phyloP scores from a whole-genome alignment of 805 yeast genomes.

The Priceomyces melissophilus region DNA sequence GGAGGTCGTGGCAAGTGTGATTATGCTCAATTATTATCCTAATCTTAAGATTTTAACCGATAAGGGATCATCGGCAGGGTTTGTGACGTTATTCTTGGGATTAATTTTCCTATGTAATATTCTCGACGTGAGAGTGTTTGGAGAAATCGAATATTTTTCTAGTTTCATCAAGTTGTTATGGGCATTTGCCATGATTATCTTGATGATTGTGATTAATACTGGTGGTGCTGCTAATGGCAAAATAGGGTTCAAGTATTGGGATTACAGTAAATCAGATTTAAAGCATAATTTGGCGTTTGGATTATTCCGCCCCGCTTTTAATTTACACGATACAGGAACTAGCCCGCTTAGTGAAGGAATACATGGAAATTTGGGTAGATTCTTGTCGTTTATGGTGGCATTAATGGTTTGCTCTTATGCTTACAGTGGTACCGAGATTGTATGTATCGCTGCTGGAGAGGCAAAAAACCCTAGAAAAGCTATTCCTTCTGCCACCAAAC shows the following conservation, averaged over 20 bases:
- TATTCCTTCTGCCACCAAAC: slow-evolving; percentile 70
- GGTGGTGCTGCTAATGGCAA: slow-evolving; percentile 47
- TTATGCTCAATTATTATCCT: slow-evolving; percentile 68
- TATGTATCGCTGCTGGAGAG: slow-evolving; percentile 81
- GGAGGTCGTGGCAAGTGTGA: slow-evolving; percentile 76
- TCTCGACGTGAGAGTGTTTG: slow-evolving; percentile 67
- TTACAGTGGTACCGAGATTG: slow-evolving; percentile 79
- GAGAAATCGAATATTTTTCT: slow-evolving; percentile 67
- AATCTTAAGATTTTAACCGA: slow-evolving; percentile 47
- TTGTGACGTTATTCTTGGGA: slow-evolving; percentile 55
- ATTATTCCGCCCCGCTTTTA: slow-evolving; percentile 69
- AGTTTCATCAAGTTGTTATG: slow-evolving; percentile 56
- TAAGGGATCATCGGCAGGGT: slow-evolving; percentile 49
- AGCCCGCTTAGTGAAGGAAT: slow-evolving; percentile 53
- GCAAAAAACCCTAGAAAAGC: slow-evolving; percentile 78
- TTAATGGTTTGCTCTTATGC: slow-evolving; percentile 67
- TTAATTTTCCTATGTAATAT: slow-evolving; percentile 54
- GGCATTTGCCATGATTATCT: slow-evolving; percentile 51
- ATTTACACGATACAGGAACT: slow-evolving; percentile 55
- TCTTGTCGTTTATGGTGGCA: slow-evolving; percentile 59
- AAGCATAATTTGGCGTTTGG: slow-evolving; percentile 57
- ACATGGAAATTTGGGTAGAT: slow-evolving; percentile 57
- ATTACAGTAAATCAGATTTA: slow-evolving; percentile 45
- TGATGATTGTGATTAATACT: slow-evolving; percentile 61
- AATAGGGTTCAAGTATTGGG: slow-evolving; percentile 75